A percentile compares a stretch with the other conserved stretches of the same genome.
phyloP scores from a whole-genome alignment of 352 stramenopile genomes.

The Phytophthora ohioensis region DNA sequence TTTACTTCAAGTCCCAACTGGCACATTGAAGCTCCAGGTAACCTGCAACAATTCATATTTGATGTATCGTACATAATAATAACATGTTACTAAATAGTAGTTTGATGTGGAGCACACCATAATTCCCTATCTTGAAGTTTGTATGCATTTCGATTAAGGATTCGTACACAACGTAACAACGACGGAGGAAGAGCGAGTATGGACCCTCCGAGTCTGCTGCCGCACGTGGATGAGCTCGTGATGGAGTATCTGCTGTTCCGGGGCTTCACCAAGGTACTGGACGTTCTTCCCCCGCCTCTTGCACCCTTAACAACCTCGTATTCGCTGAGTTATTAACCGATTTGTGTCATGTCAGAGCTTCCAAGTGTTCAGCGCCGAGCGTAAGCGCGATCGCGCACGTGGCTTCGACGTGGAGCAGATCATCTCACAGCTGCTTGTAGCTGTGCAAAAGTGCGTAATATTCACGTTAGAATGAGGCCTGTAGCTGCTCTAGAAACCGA shows the following conservation, averaged over 20 bases:
- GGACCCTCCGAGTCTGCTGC: slow-evolving; percentile 57
- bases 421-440: slow-evolving; percentile 66
- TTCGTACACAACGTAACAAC: slow-evolving; percentile 33
- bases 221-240: slow-evolving; percentile 85
- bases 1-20: slow-evolving; percentile 43
- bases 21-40: slow-evolving; percentile 18
- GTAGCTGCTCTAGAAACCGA: slow-evolving; percentile 14
- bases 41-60: background rate
- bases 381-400: slow-evolving; percentile 74
- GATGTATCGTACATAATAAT: background rate
- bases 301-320: background rate
- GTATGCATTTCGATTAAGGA: slow-evolving; percentile 34
- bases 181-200: slow-evolving; percentile 28
- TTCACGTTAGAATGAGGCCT: background rate
- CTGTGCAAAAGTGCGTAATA: slow-evolving; percentile 59
- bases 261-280: slow-evolving; percentile 76
- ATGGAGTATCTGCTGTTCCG: slow-evolving; percentile 90
- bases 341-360: slow-evolving; percentile 58
- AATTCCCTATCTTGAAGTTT: slow-evolving; percentile 27
- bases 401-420: slow-evolving; percentile 86
- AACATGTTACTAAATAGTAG: background rate
- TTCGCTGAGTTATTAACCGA: slow-evolving; percentile 13
- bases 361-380: slow-evolving; percentile 75
- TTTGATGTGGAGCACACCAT: background rate
- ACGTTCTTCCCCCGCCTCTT: background rate